Percentiles rank a stretch among this genome's conserved stretches.
Evolutionary conservation across 768 basidiomycete species (phyloP).

Genomic region (Rhizopogon vesiculosus): DNA sequence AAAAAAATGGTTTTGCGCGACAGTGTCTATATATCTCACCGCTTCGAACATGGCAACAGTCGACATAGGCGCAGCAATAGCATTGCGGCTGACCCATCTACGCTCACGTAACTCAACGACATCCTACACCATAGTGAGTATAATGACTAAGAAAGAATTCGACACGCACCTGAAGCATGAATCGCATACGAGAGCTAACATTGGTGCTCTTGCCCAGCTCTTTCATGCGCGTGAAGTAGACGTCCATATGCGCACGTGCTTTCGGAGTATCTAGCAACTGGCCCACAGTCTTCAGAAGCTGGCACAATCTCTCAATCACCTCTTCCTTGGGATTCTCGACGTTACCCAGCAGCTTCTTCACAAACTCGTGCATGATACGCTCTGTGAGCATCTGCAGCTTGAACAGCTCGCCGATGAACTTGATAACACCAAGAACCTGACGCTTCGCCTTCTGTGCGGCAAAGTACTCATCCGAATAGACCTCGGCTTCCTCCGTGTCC

Average conservation of each 20-base stretch:
- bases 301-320: constrained; percentile 95
- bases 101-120: constrained; percentile 83
- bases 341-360: constrained; percentile 91
- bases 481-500: constrained; percentile 52
- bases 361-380: constrained; percentile 98
- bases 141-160: neutral
- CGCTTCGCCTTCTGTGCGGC: constrained; percentile 96
- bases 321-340: constrained; percentile 96
- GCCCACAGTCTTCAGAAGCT: constrained; percentile 87
- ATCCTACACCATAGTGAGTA: constrained; percentile 51
- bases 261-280: constrained; percentile 76
- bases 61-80: constrained; percentile 75
- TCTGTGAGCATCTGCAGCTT: constrained; percentile 97
- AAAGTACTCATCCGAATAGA: constrained; percentile 96
- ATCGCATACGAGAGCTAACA: constrained; percentile 84
- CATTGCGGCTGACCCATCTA: constrained; percentile 74
- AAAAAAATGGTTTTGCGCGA: neutral
- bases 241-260: constrained; percentile 82
- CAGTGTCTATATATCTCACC: constrained; percentile 38
- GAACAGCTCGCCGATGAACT: constrained; percentile 98
- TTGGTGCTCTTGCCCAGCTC: constrained; percentile 70
- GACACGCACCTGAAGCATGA: constrained; percentile 84
- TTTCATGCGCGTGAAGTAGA: constrained; percentile 91
- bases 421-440: constrained; percentile 93
- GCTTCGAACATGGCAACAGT: constrained; percentile 85